Conservation (phyloP, 2,329 filamentous ascomycete species). For the Rhexocercosporidium sp. region DNA sequence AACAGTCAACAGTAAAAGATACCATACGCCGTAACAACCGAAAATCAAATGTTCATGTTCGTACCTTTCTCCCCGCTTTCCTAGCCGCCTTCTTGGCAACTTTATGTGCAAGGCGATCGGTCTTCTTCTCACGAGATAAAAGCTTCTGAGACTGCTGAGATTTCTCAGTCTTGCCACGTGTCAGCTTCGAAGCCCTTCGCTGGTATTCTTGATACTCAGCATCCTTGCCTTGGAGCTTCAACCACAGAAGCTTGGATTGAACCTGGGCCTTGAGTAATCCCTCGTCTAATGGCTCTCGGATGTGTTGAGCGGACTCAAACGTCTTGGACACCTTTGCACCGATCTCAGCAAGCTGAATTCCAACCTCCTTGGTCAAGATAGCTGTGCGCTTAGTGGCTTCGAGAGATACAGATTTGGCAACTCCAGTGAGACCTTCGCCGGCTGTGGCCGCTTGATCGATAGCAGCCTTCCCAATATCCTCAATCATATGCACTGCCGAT, state of each 20-base stretch:
- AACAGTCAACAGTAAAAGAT: slow-evolving; percentile 22
- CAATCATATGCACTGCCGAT: slow-evolving; percentile 28
- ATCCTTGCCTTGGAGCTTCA: slow-evolving; percentile 56
- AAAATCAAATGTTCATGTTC: slow-evolving; percentile 20
- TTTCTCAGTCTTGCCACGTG: slow-evolving; percentile 22
- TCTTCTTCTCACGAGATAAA: slow-evolving; percentile 18
- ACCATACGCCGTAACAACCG: slow-evolving; percentile 10
- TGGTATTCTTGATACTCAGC: slow-evolving; percentile 54
- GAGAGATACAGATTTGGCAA: slow-evolving; percentile 35
- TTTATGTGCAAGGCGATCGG: slow-evolving; percentile 25
- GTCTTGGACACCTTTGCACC: slow-evolving; percentile 44
- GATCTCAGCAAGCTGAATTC: slow-evolving; percentile 38
- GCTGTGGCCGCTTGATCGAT: slow-evolving; percentile 32
- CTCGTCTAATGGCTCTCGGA: slow-evolving; percentile 50
- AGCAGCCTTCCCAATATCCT: slow-evolving; percentile 32
- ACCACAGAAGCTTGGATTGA: slow-evolving; percentile 61
- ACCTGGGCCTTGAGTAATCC: slow-evolving; percentile 59
- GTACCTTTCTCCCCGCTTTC: slow-evolving; percentile 20
- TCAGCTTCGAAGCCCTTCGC: slow-evolving; percentile 49
- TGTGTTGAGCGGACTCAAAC: slow-evolving; percentile 44
- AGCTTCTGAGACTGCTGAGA: slow-evolving; percentile 24
- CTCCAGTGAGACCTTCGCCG: slow-evolving; percentile 27
- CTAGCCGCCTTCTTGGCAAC: slow-evolving; percentile 26
- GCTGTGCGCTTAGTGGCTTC: slow-evolving; percentile 39
- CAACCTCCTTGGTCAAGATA: slow-evolving; percentile 37